Base-by-base conservation (phyloP, 306 rosid genomes). In the Casuarina glauca region DNA sequence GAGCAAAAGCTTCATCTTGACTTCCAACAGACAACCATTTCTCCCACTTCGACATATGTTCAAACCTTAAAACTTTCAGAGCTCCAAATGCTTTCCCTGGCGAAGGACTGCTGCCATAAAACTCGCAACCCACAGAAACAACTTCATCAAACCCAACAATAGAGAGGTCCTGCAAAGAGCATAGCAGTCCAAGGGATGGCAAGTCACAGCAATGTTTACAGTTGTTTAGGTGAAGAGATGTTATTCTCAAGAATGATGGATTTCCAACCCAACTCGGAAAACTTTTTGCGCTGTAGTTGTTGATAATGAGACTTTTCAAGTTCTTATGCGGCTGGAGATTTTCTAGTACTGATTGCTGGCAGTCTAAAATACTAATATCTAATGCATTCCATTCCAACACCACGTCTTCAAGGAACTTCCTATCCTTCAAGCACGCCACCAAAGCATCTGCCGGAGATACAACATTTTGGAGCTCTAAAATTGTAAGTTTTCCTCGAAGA, bases 151-250 rank as follows among this genome's bases (percentile, higher is more conserved):
- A 58, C 32, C 76, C 71, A 17, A 0, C 0, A 67, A 77, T 57
- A 3, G 9, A 10, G 57, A 82, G 85, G 42, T 73, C 45, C 12
- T 77, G 49, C 5, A 82, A 72, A 57, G 13, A 13, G 1, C 13
- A 46, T 13, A 71, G 45, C 0, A 19, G 42, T 17, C 75, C 61
- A 50, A 71, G 45, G 15, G 75, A 48, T 13, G 75, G 75, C 60
- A 74, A 51, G 49, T 5, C 57, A 9, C 12, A 12, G 70, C 68
- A 81, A 11, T 60, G 10, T 32, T 42, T 36, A 13, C 75, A 71
- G 13, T 75, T 10, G 0, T 9, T 46, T 62, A 80, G 60, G 44
- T 13, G 9, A 11, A 76, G 0, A 5, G 42, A 52, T 5, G 43
- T 39, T n/a, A 81, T 2, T 10, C 70, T 62, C 1, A 55, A 75